Base-by-base conservation (phyloP, 2,329 filamentous ascomycete genomes). In the Diaporthe citriasiana region DNA sequence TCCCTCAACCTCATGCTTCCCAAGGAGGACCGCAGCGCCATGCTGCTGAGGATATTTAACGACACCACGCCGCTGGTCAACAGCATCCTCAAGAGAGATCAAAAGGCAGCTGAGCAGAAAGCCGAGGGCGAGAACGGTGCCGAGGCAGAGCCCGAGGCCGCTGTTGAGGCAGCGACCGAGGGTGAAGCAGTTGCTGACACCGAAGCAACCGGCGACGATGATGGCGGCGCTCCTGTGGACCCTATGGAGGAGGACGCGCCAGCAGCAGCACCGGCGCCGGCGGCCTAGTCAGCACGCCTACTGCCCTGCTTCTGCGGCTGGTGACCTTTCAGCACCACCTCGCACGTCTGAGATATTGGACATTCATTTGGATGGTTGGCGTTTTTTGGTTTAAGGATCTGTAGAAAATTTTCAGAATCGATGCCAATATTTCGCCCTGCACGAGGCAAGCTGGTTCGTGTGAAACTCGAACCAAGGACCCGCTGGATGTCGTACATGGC, bases 1-100 rank as follows among this genome's bases (percentile, higher is more conserved):
- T 96, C 93, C 27, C 88, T 98, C 74, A 99, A 99, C 82, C 90
- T 99, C 71, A 99, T 99, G 97, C 88, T 99, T 80, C 96, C 97
- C 66, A 99, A 99, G 86, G 97, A 99, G 82, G 97, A 99, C 77
- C 91, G 97, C 22, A 93, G 92, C 33, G 97, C 97, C 0, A 97
- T 98, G 94, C 86, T 98, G 78, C 87, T 98, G 76, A 89, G 97
- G 30, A 88, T 99, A 75, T 99, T 93, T 85, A 97, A 98, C 81
- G 96, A 98, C 78, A 93, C 93, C 38, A 93, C 94, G 0, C 94
- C 94, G 5, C 88, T 98, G 63, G 89, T 97, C 76, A 97, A 97
- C 82, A 89, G 89, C 78, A 87, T 86, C 22, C 83, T 89, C 55
- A 85, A 89, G 79, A 87, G 88, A 80, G 81, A 88, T 47, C 81